Evolutionary conservation across 1,139 yeast species (phyloP), one percentile per base, ranked within the genome.

Genomic region (Saccharomyces pastorianus): DNA sequence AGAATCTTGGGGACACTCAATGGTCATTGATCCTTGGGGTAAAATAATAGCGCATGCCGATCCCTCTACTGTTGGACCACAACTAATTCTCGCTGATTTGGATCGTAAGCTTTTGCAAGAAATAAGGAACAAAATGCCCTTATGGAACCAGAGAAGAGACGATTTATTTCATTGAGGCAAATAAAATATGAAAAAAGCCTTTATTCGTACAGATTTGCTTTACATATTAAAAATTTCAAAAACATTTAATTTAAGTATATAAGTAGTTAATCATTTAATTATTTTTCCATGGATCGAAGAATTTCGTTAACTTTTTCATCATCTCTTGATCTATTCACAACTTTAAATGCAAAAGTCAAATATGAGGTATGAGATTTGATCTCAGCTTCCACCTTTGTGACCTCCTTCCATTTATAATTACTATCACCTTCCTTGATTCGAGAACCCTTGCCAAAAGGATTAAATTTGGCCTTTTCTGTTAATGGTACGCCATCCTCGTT

Each of bases 11-110:
- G 99, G 99, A 0, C 95, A 90, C 63, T 79, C 96, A 0, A 73
- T 91, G 61, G 82, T 91, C 8, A 80, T 91, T 23, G 95, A 88
- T 62, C 98, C 98, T 0, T 89, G 96, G 95, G 98, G 99, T 0
- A 78, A 82, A 0, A 76, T 89, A 1, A 60, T 93, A 1, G 85
- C 88, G 0, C 81, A 83, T 59, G 70, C 77, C 4, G 84, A 81
- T 59, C 67, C 73, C 2, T 69, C 77, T 5, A 71, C 67, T 6
- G 78, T 76, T 9, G 71, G 68, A 7, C 82, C 85, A 0, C 83
- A 83, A 56, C 65, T 90, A 26, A 77, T 84, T 26, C 71, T 77
- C 11, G 96, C 95, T 0, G 95, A 89, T 53, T 74, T 93, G 49
- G 90, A 88, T 61, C 65, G 78, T 42, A 77, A 72, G 0, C 64